phyloP scores from a whole-genome alignment of 768 basidiomycete genomes.

The Nidula microcarpa region DNA sequence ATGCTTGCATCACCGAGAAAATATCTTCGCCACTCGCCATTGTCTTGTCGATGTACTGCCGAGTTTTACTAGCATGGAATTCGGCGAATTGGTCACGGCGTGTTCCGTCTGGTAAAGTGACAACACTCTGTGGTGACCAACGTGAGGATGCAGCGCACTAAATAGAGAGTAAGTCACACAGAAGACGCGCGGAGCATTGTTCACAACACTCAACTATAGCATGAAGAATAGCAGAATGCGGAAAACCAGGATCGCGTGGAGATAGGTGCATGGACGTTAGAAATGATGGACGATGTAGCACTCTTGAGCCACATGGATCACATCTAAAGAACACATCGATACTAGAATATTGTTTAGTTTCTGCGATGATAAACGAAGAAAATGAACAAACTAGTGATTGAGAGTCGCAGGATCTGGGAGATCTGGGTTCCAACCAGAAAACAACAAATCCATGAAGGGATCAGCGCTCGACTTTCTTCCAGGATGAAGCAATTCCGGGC shows the following conservation, averaged over 20 bases:
- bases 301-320: conserved; percentile 83
- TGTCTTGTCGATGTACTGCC: conserved; percentile 82
- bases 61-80: conserved; percentile 83
- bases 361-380: conserved; percentile 4
- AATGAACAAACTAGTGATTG: conserved; percentile 66
- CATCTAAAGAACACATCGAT: conserved; percentile 87
- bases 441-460: conserved; percentile 62
- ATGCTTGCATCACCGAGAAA: conserved; percentile 84
- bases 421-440: conserved; percentile 83
- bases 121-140: conserved; percentile 71
- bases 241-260: conserved; percentile 79
- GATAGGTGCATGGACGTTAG: conserved; percentile 75
- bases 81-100: conserved; percentile 85
- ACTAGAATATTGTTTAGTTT: conserved; percentile 31
- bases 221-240: conserved; percentile 86
- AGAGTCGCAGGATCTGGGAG: conserved; percentile 72
- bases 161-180: background rate
- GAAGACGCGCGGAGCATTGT: background rate
- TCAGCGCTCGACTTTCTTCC: conserved; percentile 40
- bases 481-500: conserved; percentile 43
- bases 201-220: conserved; percentile 63
- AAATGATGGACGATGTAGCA: conserved; percentile 80
- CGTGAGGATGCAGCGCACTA: conserved; percentile 83
- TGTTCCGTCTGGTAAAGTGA: conserved; percentile 68
- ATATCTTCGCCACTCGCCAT: conserved; percentile 90